phyloP scores from a whole-genome alignment of 306 rosid species.

The Crataegus laevigata region DNA sequence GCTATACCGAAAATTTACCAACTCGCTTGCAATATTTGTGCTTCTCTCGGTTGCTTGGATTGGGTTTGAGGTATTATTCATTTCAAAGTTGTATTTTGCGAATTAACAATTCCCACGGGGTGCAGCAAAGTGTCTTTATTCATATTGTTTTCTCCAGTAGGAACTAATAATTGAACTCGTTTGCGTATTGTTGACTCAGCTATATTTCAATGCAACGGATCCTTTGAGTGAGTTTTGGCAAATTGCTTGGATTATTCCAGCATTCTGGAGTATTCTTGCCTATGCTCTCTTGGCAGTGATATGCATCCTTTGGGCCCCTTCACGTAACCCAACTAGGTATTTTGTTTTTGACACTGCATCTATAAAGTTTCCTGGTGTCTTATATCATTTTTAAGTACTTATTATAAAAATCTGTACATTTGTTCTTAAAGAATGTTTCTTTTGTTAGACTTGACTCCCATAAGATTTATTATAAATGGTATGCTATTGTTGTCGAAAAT shows the following conservation, averaged over 20 bases:
- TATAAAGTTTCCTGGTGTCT: background rate
- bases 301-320: conserved; percentile 93
- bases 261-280: conserved; percentile 77
- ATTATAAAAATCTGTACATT: background rate
- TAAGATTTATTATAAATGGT: background rate
- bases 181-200: conserved; percentile 37
- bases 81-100: background rate
- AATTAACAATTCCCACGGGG: background rate
- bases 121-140: background rate
- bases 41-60: conserved; percentile 88
- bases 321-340: conserved; percentile 88
- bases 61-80: conserved; percentile 79
- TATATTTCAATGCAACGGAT: conserved; percentile 90
- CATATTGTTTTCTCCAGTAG: background rate
- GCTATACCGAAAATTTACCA: conserved; percentile 85
- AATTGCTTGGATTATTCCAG: conserved; percentile 93
- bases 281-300: conserved; percentile 61
- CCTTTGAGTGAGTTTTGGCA: conserved; percentile 91
- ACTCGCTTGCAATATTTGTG: conserved; percentile 73
- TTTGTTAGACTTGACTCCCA: background rate
- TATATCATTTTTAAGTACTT: background rate
- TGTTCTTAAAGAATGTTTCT: background rate
- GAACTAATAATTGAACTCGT: conserved; percentile 9
- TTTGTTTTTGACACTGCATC: conserved; percentile 8
- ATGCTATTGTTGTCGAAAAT: background rate